phyloP scores from a whole-genome alignment of 192 early-diverging fungal genomes.

The Backusella parvicylindrica region DNA sequence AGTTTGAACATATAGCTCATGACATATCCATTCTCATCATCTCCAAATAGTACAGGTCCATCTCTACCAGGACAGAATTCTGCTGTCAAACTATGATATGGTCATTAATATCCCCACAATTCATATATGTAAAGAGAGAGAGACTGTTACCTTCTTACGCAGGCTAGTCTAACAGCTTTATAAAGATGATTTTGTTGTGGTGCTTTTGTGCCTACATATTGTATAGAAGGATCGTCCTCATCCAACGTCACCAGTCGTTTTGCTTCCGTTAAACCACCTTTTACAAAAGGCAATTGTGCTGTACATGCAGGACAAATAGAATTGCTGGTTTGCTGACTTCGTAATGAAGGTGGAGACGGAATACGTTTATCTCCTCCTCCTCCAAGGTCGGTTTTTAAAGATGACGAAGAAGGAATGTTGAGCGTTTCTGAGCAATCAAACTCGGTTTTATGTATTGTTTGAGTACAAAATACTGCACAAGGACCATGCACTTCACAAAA shows the following conservation, averaged over 20 bases:
- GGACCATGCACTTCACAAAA: slow-evolving; percentile 45
- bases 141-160: slow-evolving; percentile 45
- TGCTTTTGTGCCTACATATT: slow-evolving; percentile 36
- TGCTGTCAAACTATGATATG: slow-evolving; percentile 46
- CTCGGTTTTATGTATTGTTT: slow-evolving; percentile 31
- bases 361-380: not conserved
- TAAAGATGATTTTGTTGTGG: slow-evolving; percentile 40
- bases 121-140: not conserved
- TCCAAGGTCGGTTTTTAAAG: not conserved
- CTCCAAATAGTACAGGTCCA: slow-evolving; percentile 67
- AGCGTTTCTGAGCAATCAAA: slow-evolving; percentile 1
- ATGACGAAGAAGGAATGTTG: not conserved
- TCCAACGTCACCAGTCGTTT: slow-evolving; percentile 34
- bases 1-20: slow-evolving; percentile 70
- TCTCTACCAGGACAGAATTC: slow-evolving; percentile 64
- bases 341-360: slow-evolving; percentile 1
- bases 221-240: slow-evolving; percentile 34
- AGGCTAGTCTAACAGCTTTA: slow-evolving; percentile 38
- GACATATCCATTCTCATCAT: slow-evolving; percentile 65
- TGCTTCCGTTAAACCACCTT: slow-evolving; percentile 12
- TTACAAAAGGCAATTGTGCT: slow-evolving; percentile 27
- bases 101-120: not conserved
- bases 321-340: not conserved
- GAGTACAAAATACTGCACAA: slow-evolving; percentile 42
- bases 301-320: slow-evolving; percentile 29